These are phyloP conservation scores for Knoxdaviesia capensis DNA, from an alignment of 2,329 filamentous ascomycete species.

Conservation along the genomic window DNA sequence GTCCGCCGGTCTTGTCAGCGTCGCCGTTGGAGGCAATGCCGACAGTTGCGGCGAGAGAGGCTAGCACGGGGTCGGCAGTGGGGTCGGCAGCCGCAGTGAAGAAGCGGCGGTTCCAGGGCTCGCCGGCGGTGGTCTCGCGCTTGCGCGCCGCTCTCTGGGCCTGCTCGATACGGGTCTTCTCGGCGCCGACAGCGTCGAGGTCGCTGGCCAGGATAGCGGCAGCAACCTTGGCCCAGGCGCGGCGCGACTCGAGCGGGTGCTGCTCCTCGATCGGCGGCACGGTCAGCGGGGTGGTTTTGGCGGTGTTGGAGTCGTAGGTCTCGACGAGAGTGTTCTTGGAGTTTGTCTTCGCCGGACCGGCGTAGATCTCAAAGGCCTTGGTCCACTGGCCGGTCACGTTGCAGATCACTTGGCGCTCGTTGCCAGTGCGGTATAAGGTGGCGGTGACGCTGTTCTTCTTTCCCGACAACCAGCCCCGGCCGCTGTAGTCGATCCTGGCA, in stretches of 20 bases:
- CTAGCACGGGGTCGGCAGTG: conserved; percentile 23
- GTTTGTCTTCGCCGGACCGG: conserved; percentile 34
- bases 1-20: conserved; percentile 37
- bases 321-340: conserved; percentile 29
- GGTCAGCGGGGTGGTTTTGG: conserved; percentile 43
- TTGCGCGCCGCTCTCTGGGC: conserved; percentile 57
- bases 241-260: conserved; percentile 69
- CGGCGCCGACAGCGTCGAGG: conserved; percentile 56
- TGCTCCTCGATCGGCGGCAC: conserved; percentile 59
- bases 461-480: conserved; percentile 84
- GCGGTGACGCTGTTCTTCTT: conserved; percentile 88
- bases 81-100: conserved; percentile 35
- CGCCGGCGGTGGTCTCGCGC: conserved; percentile 54
- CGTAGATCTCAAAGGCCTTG: conserved; percentile 58
- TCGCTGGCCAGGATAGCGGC: conserved; percentile 57
- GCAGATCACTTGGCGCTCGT: conserved; percentile 57
- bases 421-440: conserved; percentile 46
- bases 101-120: conserved; percentile 66
- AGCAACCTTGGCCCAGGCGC: conserved; percentile 76
- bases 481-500: conserved; percentile 78
- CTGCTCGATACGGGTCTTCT: conserved; percentile 83
- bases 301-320: conserved; percentile 36
- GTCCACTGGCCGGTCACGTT: conserved; percentile 85
- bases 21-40: conserved; percentile 31
- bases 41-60: conserved; percentile 21